Conservation (phyloP, 768 basidiomycete species). For the Suillus sp. region DNA sequence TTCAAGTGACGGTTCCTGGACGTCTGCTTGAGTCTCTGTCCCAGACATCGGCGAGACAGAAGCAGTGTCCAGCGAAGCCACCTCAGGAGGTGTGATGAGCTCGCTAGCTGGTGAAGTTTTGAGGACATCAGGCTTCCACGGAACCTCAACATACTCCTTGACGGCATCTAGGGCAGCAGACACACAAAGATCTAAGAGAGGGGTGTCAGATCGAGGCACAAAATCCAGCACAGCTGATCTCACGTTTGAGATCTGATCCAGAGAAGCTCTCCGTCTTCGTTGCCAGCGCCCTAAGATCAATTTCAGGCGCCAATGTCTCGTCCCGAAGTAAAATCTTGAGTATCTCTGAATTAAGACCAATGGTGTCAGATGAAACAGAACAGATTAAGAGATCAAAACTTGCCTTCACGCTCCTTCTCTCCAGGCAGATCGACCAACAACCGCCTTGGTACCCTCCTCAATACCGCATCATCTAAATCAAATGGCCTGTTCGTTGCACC, state of each 20-base stretch:
- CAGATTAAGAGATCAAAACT: constrained; percentile 20
- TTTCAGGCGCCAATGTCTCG: constrained; percentile 66
- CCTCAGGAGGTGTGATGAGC: constrained; percentile 8
- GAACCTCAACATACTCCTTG: constrained; percentile 80
- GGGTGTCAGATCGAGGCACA: background rate
- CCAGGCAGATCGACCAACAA: constrained; percentile 89
- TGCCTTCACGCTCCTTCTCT: constrained; percentile 82
- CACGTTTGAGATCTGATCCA: constrained; percentile 93
- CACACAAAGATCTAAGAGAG: constrained; percentile 78
- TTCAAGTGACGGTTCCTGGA: constrained; percentile 12
- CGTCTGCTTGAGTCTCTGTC: constrained; percentile 6
- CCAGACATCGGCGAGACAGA: constrained; percentile 6
- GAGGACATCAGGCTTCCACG: constrained; percentile 54
- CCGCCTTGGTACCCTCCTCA: constrained; percentile 84
- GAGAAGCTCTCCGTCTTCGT: constrained; percentile 84
- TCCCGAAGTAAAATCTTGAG: constrained; percentile 85
- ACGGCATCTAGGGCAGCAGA: constrained; percentile 90
- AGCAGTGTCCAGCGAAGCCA: constrained; percentile 10
- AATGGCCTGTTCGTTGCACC: constrained; percentile 94
- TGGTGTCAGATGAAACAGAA: constrained; percentile 12
- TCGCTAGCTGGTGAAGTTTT: constrained; percentile 10
- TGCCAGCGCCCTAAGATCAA: constrained; percentile 62
- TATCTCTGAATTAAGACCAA: constrained; percentile 57
- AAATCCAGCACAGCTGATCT: constrained; percentile 29
- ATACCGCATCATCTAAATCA: constrained; percentile 88